phyloP scores from a whole-genome alignment of 1,284 basidiomycete species.

The Heterobasidion irregulare region DNA sequence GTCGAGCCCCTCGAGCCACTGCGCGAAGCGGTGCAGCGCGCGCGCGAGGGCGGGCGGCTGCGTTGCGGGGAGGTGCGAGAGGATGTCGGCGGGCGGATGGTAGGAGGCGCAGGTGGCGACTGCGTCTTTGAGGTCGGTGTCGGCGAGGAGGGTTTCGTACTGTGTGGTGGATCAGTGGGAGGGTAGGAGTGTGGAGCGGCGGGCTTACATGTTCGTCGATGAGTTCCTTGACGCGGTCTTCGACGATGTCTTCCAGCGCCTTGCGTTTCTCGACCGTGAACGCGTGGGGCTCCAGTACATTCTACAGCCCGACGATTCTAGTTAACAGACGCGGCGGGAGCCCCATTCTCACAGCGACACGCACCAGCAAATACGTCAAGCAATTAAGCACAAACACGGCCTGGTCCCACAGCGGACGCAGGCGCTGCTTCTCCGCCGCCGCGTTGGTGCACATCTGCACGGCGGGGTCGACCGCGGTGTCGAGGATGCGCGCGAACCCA shows the following conservation, averaged over 20 bases:
- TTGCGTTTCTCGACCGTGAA: constrained; percentile 63
- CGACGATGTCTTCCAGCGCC: constrained; percentile 54
- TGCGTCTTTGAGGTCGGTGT: constrained; percentile 67
- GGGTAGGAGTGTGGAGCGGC: not conserved
- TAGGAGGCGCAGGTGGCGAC: constrained; percentile 40
- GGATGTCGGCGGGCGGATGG: constrained; percentile 46
- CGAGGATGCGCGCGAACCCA: constrained; percentile 66
- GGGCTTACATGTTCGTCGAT: constrained; percentile 76
- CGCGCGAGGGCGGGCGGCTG: constrained; percentile 46
- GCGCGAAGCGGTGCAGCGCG: constrained; percentile 51
- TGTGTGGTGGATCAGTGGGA: constrained; percentile 21
- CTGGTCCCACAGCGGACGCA: constrained; percentile 63
- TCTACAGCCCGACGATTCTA: constrained; percentile 27
- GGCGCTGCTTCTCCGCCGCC: constrained; percentile 55
- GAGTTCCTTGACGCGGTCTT: constrained; percentile 54
- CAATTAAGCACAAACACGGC: constrained; percentile 83
- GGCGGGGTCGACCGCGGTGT: constrained; percentile 78
- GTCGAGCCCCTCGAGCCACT: constrained; percentile 60
- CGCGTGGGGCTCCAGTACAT: constrained; percentile 60
- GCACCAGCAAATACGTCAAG: constrained; percentile 68
- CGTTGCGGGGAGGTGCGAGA: constrained; percentile 55
- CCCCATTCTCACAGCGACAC: constrained; percentile 14
- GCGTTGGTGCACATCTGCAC: constrained; percentile 68
- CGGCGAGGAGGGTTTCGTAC: constrained; percentile 66
- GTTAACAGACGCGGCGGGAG: not conserved